phyloP scores from a whole-genome alignment of 192 early-diverging fungal genomes.

The Phlyctochytrium planicorne region DNA sequence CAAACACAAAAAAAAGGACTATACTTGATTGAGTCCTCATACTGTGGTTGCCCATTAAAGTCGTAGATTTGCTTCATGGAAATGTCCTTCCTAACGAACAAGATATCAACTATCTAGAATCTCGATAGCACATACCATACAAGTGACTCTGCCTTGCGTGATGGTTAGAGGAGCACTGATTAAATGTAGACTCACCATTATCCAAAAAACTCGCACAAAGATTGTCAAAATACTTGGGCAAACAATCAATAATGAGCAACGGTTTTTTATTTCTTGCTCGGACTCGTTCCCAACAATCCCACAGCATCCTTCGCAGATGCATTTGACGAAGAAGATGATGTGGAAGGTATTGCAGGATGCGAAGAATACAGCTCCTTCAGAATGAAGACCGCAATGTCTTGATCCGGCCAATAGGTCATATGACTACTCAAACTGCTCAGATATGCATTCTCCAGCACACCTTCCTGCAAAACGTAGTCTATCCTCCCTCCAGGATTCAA shows the following conservation, averaged over 20 bases:
- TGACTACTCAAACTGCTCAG: constrained; percentile 63
- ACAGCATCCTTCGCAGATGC: too few species aligned
- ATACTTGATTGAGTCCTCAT: too few species aligned
- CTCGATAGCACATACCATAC: constrained; percentile 18
- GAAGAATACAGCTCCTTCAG: constrained; percentile 57
- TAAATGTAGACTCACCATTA: too few species aligned
- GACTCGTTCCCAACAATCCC: too few species aligned
- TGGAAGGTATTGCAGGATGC: too few species aligned
- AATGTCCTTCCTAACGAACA: constrained; percentile 36
- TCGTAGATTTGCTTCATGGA: constrained; percentile 54
- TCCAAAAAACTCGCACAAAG: too few species aligned
- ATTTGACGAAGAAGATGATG: too few species aligned
- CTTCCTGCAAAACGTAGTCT: constrained; percentile 67
- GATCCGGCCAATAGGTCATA: constrained; percentile 70
- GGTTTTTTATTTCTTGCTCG: too few species aligned
- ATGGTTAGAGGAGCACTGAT: not conserved
- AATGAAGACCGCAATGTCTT: constrained; percentile 61
- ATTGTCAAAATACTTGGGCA: too few species aligned
- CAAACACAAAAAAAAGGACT: too few species aligned
- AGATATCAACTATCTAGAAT: not conserved
- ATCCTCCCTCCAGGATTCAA: constrained; percentile 61
- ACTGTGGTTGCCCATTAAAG: constrained; percentile 29
- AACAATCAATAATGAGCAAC: too few species aligned
- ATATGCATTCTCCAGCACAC: constrained; percentile 70
- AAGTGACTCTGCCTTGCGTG: constrained; percentile 8